Conservation (phyloP, 148 eudicot species). For the Tetragonia tetragonoides region DNA sequence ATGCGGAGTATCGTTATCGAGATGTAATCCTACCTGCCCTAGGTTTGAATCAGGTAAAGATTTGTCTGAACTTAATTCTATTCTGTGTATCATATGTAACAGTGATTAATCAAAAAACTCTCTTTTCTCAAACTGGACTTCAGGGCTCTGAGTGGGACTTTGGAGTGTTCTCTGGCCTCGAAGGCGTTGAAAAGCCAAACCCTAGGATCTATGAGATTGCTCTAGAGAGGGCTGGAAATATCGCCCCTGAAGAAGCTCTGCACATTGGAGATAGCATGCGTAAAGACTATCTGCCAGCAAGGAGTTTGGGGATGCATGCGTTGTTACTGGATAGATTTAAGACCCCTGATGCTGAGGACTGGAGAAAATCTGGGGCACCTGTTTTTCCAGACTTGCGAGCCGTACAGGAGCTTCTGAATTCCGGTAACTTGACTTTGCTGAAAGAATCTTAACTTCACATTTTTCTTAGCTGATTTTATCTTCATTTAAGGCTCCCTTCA, state of each 20-base stretch:
- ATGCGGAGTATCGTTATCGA: constrained; percentile 88
- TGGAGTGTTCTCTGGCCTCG: constrained; percentile 94
- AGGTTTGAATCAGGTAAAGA: constrained; percentile 66
- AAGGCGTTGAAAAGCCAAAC: constrained; percentile 94
- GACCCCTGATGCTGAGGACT: constrained; percentile 71
- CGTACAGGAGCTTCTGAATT: constrained; percentile 56
- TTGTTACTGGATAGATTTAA: constrained; percentile 81
- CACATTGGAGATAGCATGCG: constrained; percentile 96
- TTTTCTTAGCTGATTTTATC: not conserved
- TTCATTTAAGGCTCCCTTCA: not conserved
- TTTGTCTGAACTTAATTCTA: not conserved
- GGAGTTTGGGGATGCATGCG: constrained; percentile 84
- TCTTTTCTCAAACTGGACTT: not conserved
- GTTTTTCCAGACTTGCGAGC: constrained; percentile 72
- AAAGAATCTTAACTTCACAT: not conserved
- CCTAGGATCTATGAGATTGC: constrained; percentile 76
- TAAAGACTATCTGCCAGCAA: constrained; percentile 85
- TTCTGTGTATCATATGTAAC: not conserved
- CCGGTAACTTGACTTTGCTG: constrained; percentile 34
- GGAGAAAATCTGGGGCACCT: constrained; percentile 82
- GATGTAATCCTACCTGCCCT: constrained; percentile 95
- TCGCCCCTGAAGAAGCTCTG: constrained; percentile 67
- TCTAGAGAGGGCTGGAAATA: constrained; percentile 72
- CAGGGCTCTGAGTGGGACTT: constrained; percentile 97
- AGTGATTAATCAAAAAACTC: not conserved